Evolutionary conservation across 352 stramenopile species (phyloP).

Genomic region (Phytopythium montanum): DNA sequence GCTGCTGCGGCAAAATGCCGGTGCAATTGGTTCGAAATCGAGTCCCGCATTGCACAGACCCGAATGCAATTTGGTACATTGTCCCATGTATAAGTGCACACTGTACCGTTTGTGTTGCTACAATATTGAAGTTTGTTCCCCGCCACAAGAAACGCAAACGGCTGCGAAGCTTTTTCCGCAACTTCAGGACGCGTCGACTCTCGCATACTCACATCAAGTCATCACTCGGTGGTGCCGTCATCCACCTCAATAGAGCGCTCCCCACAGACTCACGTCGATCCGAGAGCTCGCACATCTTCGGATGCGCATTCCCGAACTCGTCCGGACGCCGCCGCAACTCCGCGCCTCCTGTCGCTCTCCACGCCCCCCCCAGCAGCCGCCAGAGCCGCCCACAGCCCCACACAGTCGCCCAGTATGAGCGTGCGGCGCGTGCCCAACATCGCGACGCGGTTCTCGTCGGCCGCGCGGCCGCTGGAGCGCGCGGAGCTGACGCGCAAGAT

Average conservation of each 20-base stretch:
- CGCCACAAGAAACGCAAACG: conserved; percentile 9
- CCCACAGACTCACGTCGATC: background rate
- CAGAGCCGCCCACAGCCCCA: background rate
- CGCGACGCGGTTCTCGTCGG: conserved; percentile 6
- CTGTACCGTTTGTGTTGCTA: background rate
- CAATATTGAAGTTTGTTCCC: conserved; percentile 1
- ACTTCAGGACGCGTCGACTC: background rate
- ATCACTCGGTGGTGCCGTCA: background rate
- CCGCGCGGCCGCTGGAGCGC: conserved; percentile 8
- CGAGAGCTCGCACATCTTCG: background rate
- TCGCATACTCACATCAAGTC: conserved; percentile 1
- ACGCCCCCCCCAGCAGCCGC: background rate
- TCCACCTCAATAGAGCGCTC: background rate
- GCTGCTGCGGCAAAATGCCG: no score
- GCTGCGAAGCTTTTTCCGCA: background rate
- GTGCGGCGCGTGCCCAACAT: conserved; percentile 5
- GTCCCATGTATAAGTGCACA: background rate
- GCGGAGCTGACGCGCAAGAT: conserved; percentile 65
- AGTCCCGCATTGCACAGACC: no score
- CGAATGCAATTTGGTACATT: no score
- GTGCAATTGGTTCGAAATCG: conserved; percentile 2
- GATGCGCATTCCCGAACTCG: background rate
- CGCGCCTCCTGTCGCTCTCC: background rate
- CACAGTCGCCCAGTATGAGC: background rate
- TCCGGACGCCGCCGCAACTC: background rate